Conservation (phyloP, 805 yeast genomes). For the Pichia ethanolica region DNA sequence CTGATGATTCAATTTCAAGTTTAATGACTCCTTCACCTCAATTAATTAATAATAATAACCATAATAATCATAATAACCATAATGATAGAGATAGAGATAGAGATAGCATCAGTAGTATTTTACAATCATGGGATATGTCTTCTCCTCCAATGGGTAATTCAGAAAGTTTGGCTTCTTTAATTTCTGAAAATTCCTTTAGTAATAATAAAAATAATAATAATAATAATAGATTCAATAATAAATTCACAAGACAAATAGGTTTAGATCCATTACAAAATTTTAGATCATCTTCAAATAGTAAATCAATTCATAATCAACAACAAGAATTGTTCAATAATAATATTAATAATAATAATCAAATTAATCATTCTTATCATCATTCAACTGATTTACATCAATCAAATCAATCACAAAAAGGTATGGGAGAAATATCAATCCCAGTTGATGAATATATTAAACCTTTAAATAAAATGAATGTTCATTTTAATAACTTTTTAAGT, state of each 20-base stretch:
- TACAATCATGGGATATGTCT: constrained; percentile 26
- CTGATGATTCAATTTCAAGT: neutral
- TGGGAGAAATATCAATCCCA: constrained; percentile 28
- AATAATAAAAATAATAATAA: neutral
- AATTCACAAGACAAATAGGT: constrained; percentile 24
- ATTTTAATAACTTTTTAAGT: constrained; percentile 24
- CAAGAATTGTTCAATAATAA: neutral
- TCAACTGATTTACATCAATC: neutral
- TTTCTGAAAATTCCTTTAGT: constrained; percentile 11
- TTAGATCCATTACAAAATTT: constrained; percentile 26
- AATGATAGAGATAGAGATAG: constrained; percentile 8
- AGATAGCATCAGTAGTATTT: constrained; percentile 11
- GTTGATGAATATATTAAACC: constrained; percentile 32
- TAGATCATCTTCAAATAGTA: constrained; percentile 14
- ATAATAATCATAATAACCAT: neutral
- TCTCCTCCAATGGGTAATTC: constrained; percentile 19
- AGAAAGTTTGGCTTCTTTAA: constrained; percentile 20
- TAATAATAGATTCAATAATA: neutral
- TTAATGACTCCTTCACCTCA: neutral
- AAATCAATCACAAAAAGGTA: constrained; percentile 14
- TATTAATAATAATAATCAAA: neutral
- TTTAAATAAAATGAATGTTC: constrained; percentile 28
- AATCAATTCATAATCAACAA: neutral
- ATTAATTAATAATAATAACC: neutral
- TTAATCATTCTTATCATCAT: too few species aligned